Evolutionary conservation across 192 early-diverging fungal genomes (phyloP).

Genomic region (Umbelopsis vinacea): DNA sequence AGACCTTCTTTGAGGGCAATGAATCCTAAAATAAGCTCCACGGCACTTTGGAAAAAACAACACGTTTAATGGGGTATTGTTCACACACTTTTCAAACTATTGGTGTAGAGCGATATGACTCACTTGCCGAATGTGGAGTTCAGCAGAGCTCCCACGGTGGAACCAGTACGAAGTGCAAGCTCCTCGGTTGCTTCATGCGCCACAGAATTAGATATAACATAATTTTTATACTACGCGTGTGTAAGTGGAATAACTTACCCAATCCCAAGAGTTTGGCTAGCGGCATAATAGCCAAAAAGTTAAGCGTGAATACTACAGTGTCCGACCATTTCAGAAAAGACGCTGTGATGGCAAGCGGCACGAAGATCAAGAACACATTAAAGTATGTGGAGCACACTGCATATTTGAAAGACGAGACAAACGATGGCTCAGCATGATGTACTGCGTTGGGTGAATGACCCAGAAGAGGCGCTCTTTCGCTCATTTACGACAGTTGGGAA

Average conservation of each 20-base stretch:
- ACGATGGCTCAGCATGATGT: slow-evolving; percentile 17
- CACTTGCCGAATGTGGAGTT: slow-evolving; percentile 20
- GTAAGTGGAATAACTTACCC: slow-evolving; percentile 19
- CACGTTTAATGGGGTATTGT: slow-evolving; percentile 45
- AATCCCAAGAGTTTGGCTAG: slow-evolving; percentile 72
- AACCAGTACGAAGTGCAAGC: slow-evolving; percentile 50
- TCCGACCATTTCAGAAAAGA: slow-evolving; percentile 66
- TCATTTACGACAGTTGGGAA: slow-evolving; percentile 10
- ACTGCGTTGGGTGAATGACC: background rate
- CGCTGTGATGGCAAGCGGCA: slow-evolving; percentile 79
- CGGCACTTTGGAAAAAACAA: slow-evolving; percentile 60
- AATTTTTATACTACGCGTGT: slow-evolving; percentile 18
- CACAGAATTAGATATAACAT: slow-evolving; percentile 45
- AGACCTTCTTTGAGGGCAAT: slow-evolving; percentile 66
- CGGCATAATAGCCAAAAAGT: slow-evolving; percentile 91
- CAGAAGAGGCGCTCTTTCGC: slow-evolving; percentile 20
- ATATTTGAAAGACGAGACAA: slow-evolving; percentile 49
- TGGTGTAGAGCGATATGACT: background rate
- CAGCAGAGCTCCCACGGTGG: slow-evolving; percentile 32
- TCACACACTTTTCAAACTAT: background rate
- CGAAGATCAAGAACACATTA: slow-evolving; percentile 75
- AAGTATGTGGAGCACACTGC: slow-evolving; percentile 62
- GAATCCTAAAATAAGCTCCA: slow-evolving; percentile 82
- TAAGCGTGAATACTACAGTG: slow-evolving; percentile 74
- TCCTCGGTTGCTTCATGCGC: slow-evolving; percentile 75